Base-by-base conservation (phyloP, 257 asterid genomes). In the Gardenia jasminoides region DNA sequence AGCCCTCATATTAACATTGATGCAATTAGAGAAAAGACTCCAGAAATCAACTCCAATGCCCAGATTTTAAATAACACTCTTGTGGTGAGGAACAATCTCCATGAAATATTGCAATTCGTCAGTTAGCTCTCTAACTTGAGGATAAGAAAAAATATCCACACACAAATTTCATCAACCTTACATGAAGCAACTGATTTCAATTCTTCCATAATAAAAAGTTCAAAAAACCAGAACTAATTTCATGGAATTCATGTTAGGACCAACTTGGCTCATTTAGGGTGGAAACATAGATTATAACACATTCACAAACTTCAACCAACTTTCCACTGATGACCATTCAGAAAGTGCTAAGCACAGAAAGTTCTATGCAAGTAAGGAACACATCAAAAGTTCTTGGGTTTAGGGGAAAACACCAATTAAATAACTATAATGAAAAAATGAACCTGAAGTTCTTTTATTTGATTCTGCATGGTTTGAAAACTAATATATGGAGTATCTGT, bases 381-480 rank as follows among this genome's bases (percentile, higher is more conserved):
- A 56, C 36, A 75, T 15, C 20, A 31, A 67, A 31, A 67, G 11
- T 2, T 6, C n/a, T 33, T 67, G n/a, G 71, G n/a, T 33, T 30
- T 0, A 36, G 11, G n/a, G 15, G 15, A 24, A 41, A 52, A 56
- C 67, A 30, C 9, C 22, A 28, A 26, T 46, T 19, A 74, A 69
- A 24, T 41, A 16, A 39, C 11, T 15, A 33, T 39, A 54, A 62
- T 43, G 22, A 58, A 61, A 83, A 78, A 65, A 78, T 26, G 61
- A 22, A 95, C 99, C 97, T 92, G 93, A 50, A 91, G 88, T 84
- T 92, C 97, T 89, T 84, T 80, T 79, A 95, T 92, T 81, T 89
- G 98, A 56, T 89, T 90, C 80, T 88, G 93, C 93, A 92, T 90
- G 44, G 93, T 76, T 74, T 85, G 96, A 74, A 80, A 75, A 74